Conservation (phyloP, 2,329 filamentous ascomycete species). For the Cladophialophora immunda region DNA sequence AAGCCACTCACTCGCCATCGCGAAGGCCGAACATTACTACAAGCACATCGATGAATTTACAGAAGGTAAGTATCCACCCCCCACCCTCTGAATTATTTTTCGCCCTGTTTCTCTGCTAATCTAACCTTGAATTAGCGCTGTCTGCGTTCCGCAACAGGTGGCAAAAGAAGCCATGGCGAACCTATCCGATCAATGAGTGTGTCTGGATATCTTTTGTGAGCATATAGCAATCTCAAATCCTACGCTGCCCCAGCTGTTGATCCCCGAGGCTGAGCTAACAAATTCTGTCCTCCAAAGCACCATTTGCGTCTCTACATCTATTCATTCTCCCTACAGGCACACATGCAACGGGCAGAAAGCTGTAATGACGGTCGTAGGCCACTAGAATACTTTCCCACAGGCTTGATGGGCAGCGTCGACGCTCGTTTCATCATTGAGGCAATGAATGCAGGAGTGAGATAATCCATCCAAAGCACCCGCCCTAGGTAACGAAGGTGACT, state of each 20-base stretch:
- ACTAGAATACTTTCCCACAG: constrained; percentile 27
- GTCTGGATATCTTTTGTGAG: constrained; percentile 33
- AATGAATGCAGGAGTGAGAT: constrained; percentile 26
- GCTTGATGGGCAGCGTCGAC: constrained; percentile 27
- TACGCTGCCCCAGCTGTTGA: too few relatives aligned
- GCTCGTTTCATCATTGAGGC: constrained; percentile 30
- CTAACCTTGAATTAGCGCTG: constrained; percentile 10
- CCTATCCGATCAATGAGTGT: constrained; percentile 29
- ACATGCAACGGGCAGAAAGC: constrained; percentile 25
- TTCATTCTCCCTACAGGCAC: constrained; percentile 27
- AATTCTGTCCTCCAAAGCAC: constrained; percentile 13
- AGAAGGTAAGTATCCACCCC: too few relatives aligned
- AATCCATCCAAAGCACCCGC: background rate
- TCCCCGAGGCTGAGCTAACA: constrained; percentile 2
- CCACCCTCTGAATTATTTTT: too few relatives aligned
- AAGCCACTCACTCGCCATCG: constrained; percentile 27
- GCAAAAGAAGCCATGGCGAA: constrained; percentile 29
- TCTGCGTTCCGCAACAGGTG: constrained; percentile 27
- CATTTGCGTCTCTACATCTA: constrained; percentile 30
- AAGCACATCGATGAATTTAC: constrained; percentile 31
- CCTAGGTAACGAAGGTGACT: too few relatives aligned
- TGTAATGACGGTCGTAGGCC: constrained; percentile 20
- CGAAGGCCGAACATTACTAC: constrained; percentile 29
- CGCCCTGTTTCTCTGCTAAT: constrained; percentile 15
- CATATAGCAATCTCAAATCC: too few relatives aligned